phyloP scores from a whole-genome alignment of 164 flowering plant species.

The Vitis labrusca region DNA sequence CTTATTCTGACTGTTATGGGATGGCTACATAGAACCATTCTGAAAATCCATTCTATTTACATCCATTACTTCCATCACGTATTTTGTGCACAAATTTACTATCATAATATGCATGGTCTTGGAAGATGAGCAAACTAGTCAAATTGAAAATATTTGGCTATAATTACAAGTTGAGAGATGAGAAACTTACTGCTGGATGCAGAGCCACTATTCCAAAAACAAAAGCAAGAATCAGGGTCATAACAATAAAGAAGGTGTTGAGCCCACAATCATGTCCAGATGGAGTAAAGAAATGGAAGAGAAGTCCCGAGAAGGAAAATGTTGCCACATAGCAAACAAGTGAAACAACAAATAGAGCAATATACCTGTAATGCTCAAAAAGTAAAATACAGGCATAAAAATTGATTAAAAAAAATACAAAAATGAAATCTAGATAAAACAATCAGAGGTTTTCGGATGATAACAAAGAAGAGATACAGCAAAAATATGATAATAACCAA shows the following conservation, averaged over 20 bases:
- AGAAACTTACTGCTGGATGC: conserved; percentile 80
- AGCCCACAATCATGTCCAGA: conserved; percentile 97
- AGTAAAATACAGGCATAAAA: neutral
- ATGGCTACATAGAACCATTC: neutral
- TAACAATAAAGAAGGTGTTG: conserved; percentile 84
- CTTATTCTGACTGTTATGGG: neutral
- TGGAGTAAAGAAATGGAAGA: conserved; percentile 88
- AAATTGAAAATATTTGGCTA: neutral
- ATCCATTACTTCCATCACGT: neutral
- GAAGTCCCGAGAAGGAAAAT: conserved; percentile 79
- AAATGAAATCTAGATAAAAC: neutral
- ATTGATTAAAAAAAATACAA: neutral
- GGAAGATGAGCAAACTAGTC: neutral
- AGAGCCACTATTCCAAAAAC: conserved; percentile 73
- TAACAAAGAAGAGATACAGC: neutral
- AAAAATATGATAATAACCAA: neutral
- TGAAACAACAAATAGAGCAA: conserved; percentile 83
- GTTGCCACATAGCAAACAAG: conserved; percentile 76
- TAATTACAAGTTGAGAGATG: neutral
- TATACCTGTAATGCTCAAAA: conserved; percentile 54
- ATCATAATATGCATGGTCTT: neutral
- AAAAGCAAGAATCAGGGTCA: conserved; percentile 69
- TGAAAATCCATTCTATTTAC: neutral
- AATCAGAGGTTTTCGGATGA: neutral
- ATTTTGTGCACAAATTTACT: neutral